Base-by-base conservation (phyloP, 345 rosid genomes). In the Hibiscus tridactylites region DNA sequence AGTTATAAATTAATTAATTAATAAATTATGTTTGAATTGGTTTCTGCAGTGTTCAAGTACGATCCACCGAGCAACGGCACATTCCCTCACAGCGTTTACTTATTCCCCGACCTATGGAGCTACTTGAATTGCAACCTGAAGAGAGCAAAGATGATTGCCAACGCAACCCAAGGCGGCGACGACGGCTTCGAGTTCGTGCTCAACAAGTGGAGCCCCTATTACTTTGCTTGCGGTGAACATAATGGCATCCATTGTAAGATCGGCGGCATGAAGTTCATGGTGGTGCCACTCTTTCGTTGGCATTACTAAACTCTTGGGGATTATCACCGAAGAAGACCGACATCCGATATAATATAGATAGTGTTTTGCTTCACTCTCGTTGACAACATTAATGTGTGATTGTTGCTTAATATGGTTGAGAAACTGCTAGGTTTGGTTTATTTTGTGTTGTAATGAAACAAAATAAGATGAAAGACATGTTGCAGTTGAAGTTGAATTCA, bases 241-340 rank as follows among this genome's bases (percentile, higher is more conserved):
- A 71, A 76, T 0, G 92, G 96, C 52, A 9, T 84, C 74, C 97
- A 91, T 13, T 93, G 98, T 77, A 84, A 52, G 59, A 73, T 74
- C 17, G 97, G 96, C 7, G 72, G 66, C 57, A 93, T 91, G 97
- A 89, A 84, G 85, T 91, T 93, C 73, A 75, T 76, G 17, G 82
- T 83, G 50, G 37, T 78, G 78, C 92, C 96, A 1, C 42, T 81
- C 59, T 68, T 76, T 29, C 88, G 75, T 50, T 70, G 77, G 79
- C 49, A 29, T 49, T 71, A 56, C 39, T 79, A 61, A 13, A 29
- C 60, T 31, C 33, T 5, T 13, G 64, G 39, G 31, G 64, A 29
- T 29, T 15, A 60, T 29, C 42, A 29, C 3, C 6, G 3, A 26
- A 15, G 62, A 61, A 29, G 17, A 61, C 15, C 39, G 4, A 61